These are phyloP conservation scores for Lomentospora prolificans DNA, from an alignment of 2,329 filamentous ascomycete genomes.

Conservation along the genomic window DNA sequence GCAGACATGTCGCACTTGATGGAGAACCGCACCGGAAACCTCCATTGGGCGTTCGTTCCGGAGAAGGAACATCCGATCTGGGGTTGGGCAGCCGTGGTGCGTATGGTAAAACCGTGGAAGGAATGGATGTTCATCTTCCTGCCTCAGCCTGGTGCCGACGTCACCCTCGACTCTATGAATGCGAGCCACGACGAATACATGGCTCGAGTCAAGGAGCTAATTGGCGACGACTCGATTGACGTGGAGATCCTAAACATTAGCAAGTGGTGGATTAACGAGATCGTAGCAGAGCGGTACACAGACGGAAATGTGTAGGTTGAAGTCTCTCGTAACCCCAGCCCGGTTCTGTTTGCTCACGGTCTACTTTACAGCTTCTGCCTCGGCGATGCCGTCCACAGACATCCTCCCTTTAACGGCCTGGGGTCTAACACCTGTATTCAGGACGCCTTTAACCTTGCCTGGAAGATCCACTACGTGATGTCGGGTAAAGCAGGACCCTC, in stretches of 20 bases:
- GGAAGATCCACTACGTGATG: slow-evolving; percentile 41
- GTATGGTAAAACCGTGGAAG: slow-evolving; percentile 55
- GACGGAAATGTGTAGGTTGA: slow-evolving; percentile 28
- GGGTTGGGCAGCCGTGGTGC: slow-evolving; percentile 36
- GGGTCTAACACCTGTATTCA: slow-evolving; percentile 50
- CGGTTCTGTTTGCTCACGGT: background rate
- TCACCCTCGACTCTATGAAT: slow-evolving; percentile 17
- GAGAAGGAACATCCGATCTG: slow-evolving; percentile 40
- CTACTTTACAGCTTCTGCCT: slow-evolving; percentile 33
- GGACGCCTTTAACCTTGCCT: slow-evolving; percentile 46
- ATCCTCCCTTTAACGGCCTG: slow-evolving; percentile 47
- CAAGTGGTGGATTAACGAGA: slow-evolving; percentile 54
- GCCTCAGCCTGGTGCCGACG: slow-evolving; percentile 26
- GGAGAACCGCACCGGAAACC: slow-evolving; percentile 41
- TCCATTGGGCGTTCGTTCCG: slow-evolving; percentile 51
- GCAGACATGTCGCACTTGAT: slow-evolving; percentile 40
- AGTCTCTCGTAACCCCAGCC: background rate
- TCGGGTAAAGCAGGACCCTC: slow-evolving; percentile 19
- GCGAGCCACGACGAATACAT: slow-evolving; percentile 37
- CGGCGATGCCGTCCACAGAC: slow-evolving; percentile 48
- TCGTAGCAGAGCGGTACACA: slow-evolving; percentile 46
- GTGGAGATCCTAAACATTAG: slow-evolving; percentile 40
- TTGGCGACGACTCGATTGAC: slow-evolving; percentile 42
- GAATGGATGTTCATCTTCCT: slow-evolving; percentile 53
- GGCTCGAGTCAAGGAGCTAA: slow-evolving; percentile 33